Percentiles rank a stretch among this genome's conserved stretches.
Conservation (phyloP, 495 filamentous ascomycete genomes). For the Penicillium diatomitis region DNA sequence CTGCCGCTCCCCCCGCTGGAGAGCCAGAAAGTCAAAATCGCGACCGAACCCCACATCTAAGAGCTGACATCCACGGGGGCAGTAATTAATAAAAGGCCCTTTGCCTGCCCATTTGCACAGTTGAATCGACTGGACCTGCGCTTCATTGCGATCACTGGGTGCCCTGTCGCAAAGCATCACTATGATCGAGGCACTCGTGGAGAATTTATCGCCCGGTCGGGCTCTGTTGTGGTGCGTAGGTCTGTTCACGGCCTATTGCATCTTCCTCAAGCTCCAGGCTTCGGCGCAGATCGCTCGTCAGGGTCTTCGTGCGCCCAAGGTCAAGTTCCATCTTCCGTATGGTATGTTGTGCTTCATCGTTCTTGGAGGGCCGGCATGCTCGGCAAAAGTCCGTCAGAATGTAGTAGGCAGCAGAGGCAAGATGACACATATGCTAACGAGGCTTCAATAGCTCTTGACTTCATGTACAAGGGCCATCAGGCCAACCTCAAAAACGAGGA, state of each 20-base stretch:
- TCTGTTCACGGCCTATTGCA: slow-evolving; percentile 14
- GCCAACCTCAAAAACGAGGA: slow-evolving; percentile 43
- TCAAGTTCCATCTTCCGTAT: slow-evolving; percentile 28
- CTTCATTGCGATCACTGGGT: too few relatives aligned
- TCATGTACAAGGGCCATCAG: slow-evolving; percentile 44
- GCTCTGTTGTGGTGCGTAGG: slow-evolving; percentile 18
- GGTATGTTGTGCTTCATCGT: slow-evolving; percentile 10
- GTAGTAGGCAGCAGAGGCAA: not conserved
- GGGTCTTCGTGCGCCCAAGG: slow-evolving; percentile 26
- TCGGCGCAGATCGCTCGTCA: slow-evolving; percentile 25
- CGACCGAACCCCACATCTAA: too few relatives aligned
- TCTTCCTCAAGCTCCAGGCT: slow-evolving; percentile 25
- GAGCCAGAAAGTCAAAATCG: too few relatives aligned
- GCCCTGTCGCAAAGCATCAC: not conserved
- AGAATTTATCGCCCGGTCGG: slow-evolving; percentile 17
- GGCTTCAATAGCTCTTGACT: slow-evolving; percentile 47
- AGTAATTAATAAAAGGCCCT: too few relatives aligned
- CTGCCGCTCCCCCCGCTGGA: too few relatives aligned
- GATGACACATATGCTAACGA: slow-evolving; percentile 2
- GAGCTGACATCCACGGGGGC: too few relatives aligned
- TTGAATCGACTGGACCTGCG: too few relatives aligned
- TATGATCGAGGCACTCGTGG: slow-evolving; percentile 32
- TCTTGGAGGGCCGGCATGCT: not conserved
- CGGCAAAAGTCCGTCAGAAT: too few relatives aligned
- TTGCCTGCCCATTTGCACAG: too few relatives aligned